Percentiles rank a stretch among this genome's conserved stretches.
Evolutionary conservation across 257 asterid genomes (phyloP).

Genomic region (Knoxia roxburghii): DNA sequence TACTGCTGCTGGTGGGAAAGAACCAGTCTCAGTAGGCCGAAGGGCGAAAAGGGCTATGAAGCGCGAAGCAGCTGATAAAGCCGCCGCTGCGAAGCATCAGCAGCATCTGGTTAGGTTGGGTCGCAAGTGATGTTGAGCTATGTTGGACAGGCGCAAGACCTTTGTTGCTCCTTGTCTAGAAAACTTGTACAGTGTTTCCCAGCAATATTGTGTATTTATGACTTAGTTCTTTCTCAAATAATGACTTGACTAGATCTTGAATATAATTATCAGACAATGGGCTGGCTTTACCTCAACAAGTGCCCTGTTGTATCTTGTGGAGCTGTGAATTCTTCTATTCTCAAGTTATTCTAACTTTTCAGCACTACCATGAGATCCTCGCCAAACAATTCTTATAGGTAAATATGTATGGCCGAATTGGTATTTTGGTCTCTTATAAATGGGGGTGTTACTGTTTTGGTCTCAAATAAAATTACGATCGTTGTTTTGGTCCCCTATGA

Average conservation of each 20-base stretch:
- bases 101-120: conserved; percentile 57
- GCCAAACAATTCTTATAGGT: no score
- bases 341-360: no score
- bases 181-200: conserved; percentile 17
- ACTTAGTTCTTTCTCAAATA: conserved; percentile 2
- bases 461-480: no score
- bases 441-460: no score
- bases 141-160: conserved; percentile 3
- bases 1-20: conserved; percentile 22
- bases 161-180: conserved; percentile 2
- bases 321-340: not conserved
- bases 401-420: no score
- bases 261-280: conserved; percentile 9
- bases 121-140: conserved; percentile 20
- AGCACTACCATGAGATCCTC: no score
- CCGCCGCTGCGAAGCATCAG: conserved; percentile 69
- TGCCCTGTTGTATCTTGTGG: conserved; percentile 6
- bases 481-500: no score
- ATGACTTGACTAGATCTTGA: conserved; percentile 1
- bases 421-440: no score
- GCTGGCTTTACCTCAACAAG: not conserved
- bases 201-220: conserved; percentile 6
- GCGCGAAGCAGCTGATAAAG: conserved; percentile 78
- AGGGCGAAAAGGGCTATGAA: conserved; percentile 78
- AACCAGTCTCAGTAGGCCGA: conserved; percentile 43